Percentiles rank a stretch among this genome's conserved stretches.
Evolutionary conservation across 202 grass and related monocot genomes (phyloP).

Genomic region (Panicum virgatum): DNA sequence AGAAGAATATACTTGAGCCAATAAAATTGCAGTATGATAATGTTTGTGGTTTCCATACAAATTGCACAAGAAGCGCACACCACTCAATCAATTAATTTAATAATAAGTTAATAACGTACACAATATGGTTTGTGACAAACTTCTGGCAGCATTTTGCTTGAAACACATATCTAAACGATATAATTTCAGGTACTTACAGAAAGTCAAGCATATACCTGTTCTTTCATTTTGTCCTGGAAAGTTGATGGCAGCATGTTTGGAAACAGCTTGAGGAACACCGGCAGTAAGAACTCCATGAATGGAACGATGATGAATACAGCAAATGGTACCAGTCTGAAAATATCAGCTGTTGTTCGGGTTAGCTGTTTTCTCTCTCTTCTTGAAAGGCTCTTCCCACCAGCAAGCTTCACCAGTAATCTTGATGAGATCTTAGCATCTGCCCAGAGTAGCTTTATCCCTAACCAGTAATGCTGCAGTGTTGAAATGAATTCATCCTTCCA

Average conservation of each 20-base stretch:
- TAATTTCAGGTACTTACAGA: background rate
- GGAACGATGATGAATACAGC: constrained; percentile 93
- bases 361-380: constrained; percentile 92
- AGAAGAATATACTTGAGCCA: constrained; percentile 22
- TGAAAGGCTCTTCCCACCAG: constrained; percentile 76
- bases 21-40: constrained; percentile 27
- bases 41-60: constrained; percentile 1
- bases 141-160: constrained; percentile 1
- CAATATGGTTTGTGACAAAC: constrained; percentile 2
- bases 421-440: constrained; percentile 87
- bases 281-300: constrained; percentile 95
- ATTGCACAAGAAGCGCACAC: constrained; percentile 1
- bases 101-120: background rate
- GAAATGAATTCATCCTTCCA: constrained; percentile 90
- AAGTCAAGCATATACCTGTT: constrained; percentile 56
- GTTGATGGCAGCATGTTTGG: constrained; percentile 98
- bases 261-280: constrained; percentile 84
- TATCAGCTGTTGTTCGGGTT: constrained; percentile 89
- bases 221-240: constrained; percentile 98
- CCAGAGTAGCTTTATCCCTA: constrained; percentile 87
- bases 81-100: constrained; percentile 9
- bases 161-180: constrained; percentile 17
- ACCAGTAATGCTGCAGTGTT: constrained; percentile 93
- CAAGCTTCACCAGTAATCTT: constrained; percentile 85
- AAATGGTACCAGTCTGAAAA: constrained; percentile 86